phyloP scores from a whole-genome alignment of 345 rosid species.

The Toxicodendron radicans region DNA sequence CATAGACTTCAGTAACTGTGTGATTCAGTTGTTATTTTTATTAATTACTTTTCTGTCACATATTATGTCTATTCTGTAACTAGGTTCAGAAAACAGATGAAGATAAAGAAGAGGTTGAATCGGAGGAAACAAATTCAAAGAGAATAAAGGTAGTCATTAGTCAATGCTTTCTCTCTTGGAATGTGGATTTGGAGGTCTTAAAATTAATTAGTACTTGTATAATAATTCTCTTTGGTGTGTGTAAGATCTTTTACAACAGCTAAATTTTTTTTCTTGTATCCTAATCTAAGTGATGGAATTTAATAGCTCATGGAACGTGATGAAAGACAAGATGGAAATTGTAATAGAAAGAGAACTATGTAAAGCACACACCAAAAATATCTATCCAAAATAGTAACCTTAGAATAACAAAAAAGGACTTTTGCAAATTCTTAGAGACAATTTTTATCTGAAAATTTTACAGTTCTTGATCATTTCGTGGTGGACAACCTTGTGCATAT shows the following conservation, averaged over 20 bases:
- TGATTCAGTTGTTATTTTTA: not conserved
- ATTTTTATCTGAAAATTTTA: not conserved
- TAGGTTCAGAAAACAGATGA: slow-evolving; percentile 34
- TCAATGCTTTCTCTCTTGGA: not conserved
- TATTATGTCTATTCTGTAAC: not conserved
- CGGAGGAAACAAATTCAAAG: slow-evolving; percentile 36
- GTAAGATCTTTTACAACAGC: not conserved
- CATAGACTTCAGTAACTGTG: too few relatives aligned
- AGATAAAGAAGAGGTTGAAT: slow-evolving; percentile 28
- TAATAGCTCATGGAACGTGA: not conserved
- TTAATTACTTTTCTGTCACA: not conserved
- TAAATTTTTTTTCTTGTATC: not conserved
- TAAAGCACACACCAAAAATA: not conserved
- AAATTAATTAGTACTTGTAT: not conserved
- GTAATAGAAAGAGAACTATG: not conserved
- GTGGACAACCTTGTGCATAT: not conserved
- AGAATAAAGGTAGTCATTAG: slow-evolving; percentile 63
- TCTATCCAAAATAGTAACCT: not conserved
- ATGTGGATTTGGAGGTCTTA: not conserved
- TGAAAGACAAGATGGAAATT: not conserved
- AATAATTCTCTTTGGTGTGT: not conserved
- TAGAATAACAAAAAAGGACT: not conserved
- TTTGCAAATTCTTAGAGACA: not conserved
- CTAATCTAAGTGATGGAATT: not conserved
- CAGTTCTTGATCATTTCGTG: not conserved